Evolutionary conservation across 2,329 filamentous ascomycete genomes (phyloP), one percentile per base, ranked within the genome.

Genomic region (Pseudogymnoascus sp.): DNA sequence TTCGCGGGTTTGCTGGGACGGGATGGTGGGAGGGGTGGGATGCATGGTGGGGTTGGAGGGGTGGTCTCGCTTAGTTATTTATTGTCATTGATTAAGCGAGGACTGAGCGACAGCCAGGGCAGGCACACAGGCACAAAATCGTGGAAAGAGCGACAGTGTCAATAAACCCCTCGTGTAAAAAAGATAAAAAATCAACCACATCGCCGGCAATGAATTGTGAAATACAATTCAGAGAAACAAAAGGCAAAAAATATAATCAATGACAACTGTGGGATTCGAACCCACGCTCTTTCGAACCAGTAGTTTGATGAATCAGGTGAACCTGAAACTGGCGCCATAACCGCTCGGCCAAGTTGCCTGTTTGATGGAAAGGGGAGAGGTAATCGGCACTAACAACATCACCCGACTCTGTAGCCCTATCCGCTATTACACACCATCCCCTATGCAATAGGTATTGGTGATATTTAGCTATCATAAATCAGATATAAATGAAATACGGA

Each of bases 251-350:
- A 62, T 63, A 16, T 39, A 63, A 39, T 29, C 55, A 26, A 39
- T 70, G 69, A 70, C 65, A 66, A 70, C 68, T 66, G 69, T 66
- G 71, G 70, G 71, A 72, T 67, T 72, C 70, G 71, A 72, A 72
- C 71, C 69, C 71, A 66, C 69, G 71, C 69, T 72, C 71, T 71
- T 72, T 69, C 69, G 70, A 63, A 66, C 64, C 37, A 67, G 66
- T 66, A 65, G 31, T 62, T 62, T 65, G 29, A 33, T 33, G 49
- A 64, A 38, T 65, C 63, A 64, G 58, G 61, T 64, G 3, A 21
- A 38, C 68, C 72, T 73, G 72, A 73, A 73, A 71, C 71, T 72
- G 67, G 71, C 72, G 71, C 72, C 72, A 70, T 73, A 73, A 73
- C 72, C 70, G 69, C 72, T 73, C 71, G 70, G 70, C 70, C 70